A percentile compares a stretch with the other conserved stretches of the same genome.
Conservation (phyloP, 2,329 filamentous ascomycete species). For the Neopestalotiopsis rosae region DNA sequence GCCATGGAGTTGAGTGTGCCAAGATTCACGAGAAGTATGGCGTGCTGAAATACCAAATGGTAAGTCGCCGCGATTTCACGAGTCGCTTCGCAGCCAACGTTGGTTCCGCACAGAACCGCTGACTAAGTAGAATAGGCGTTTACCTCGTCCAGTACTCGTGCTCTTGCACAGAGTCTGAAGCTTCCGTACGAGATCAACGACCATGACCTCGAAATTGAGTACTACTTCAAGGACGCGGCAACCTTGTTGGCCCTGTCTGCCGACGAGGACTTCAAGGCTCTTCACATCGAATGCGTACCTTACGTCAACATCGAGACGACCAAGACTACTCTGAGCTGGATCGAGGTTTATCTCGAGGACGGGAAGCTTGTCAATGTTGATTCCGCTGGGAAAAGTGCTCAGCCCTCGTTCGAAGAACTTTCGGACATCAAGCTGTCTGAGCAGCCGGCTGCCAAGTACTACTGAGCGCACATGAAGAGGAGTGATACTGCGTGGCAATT, state of each 20-base stretch:
- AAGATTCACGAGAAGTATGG: conserved; percentile 22
- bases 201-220: conserved; percentile 25
- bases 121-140: conserved; percentile 17
- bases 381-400: conserved; percentile 19
- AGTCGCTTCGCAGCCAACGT: no score
- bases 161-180: conserved; percentile 23
- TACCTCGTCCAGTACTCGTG: conserved; percentile 18
- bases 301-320: conserved; percentile 20
- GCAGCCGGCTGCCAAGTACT: neutral
- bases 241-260: conserved; percentile 22
- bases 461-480: neutral
- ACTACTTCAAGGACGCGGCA: conserved; percentile 25
- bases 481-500: no score
- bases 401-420: conserved; percentile 23
- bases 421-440: conserved; percentile 1
- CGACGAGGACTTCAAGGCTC: conserved; percentile 23
- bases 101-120: no score
- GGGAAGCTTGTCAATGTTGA: conserved; percentile 22
- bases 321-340: conserved; percentile 20
- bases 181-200: conserved; percentile 21
- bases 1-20: conserved; percentile 21
- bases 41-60: conserved; percentile 22
- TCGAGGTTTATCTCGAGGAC: conserved; percentile 25
- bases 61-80: neutral
- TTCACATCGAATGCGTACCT: conserved; percentile 22